phyloP scores from a whole-genome alignment of 306 rosid species.

The Cucurbita maxima region DNA sequence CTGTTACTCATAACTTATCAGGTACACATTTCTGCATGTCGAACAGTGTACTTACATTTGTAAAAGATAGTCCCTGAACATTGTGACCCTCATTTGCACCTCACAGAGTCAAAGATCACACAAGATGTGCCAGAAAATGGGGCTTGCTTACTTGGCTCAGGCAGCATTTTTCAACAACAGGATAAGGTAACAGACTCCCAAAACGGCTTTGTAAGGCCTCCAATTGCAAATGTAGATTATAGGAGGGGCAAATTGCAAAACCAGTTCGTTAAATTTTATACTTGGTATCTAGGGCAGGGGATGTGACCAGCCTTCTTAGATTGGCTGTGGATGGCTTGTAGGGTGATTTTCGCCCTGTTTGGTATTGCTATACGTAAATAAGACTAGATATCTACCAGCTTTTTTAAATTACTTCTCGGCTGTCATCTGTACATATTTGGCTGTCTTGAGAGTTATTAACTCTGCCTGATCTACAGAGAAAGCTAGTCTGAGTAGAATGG shows the following conservation, averaged over 20 bases:
- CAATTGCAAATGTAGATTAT: not conserved
- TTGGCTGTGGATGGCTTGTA: too few relatives aligned
- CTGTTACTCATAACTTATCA: conserved; percentile 11
- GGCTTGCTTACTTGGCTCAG: conserved; percentile 19
- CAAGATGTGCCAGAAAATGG: conserved; percentile 28
- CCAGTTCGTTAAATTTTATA: not conserved
- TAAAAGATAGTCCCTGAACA: conserved; percentile 7
- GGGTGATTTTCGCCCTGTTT: too few relatives aligned
- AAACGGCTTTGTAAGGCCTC: not conserved
- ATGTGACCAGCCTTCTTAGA: not conserved
- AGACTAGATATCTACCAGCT: not conserved
- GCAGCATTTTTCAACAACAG: conserved; percentile 21
- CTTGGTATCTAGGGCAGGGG: not conserved
- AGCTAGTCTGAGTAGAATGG: not conserved
- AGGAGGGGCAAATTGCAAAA: not conserved
- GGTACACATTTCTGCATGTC: conserved; percentile 24
- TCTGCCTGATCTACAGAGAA: not conserved
- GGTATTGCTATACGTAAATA: not conserved
- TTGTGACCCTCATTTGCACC: conserved; percentile 10
- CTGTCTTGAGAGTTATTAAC: not conserved
- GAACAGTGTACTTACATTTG: conserved; percentile 4
- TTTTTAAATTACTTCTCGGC: not conserved
- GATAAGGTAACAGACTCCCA: conserved; percentile 38
- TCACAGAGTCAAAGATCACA: conserved; percentile 35
- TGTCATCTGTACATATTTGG: not conserved